Percentiles rank a stretch among this genome's conserved stretches.
Conservation (phyloP, 352 stramenopile genomes). For the Pythium oligandrum region DNA sequence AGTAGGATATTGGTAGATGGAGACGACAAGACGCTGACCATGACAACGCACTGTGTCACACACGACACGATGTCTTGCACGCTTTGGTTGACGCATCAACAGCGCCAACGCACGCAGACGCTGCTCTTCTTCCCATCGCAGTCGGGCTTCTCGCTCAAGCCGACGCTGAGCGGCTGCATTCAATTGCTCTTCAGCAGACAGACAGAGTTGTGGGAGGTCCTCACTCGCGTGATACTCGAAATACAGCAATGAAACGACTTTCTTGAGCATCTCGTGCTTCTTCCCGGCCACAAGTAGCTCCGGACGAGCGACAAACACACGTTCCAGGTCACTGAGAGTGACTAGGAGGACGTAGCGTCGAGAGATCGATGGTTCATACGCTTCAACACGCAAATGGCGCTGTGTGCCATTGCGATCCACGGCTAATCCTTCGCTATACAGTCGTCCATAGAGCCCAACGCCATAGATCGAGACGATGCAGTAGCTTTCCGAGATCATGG, state of each 20-base stretch:
- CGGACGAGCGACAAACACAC: slow-evolving; percentile 35
- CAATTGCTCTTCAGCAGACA: slow-evolving; percentile 38
- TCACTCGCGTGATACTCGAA: slow-evolving; percentile 39
- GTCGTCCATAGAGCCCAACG: slow-evolving; percentile 44
- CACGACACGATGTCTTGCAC: slow-evolving; percentile 43
- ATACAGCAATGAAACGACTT: slow-evolving; percentile 54
- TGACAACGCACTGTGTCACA: slow-evolving; percentile 26
- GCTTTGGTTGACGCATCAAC: slow-evolving; percentile 38
- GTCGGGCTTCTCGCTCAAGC: slow-evolving; percentile 43
- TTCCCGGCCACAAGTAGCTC: slow-evolving; percentile 41
- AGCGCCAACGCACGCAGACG: slow-evolving; percentile 36
- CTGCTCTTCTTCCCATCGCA: slow-evolving; percentile 43
- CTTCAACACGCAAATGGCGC: slow-evolving; percentile 39
- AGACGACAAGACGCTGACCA: slow-evolving; percentile 45
- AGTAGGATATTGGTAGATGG: slow-evolving; percentile 53
- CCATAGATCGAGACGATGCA: slow-evolving; percentile 56
- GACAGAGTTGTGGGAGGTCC: slow-evolving; percentile 21
- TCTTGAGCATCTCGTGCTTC: slow-evolving; percentile 46
- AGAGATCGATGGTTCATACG: slow-evolving; percentile 44
- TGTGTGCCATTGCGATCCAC: slow-evolving; percentile 22
- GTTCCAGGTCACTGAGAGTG: slow-evolving; percentile 51
- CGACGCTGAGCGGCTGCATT: slow-evolving; percentile 39
- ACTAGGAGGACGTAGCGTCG: slow-evolving; percentile 26
- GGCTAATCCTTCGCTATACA: slow-evolving; percentile 43
- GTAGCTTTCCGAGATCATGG: slow-evolving; percentile 57